Evolutionary conservation across 139 green algal genomes (phyloP).

Genomic region (Mychonastes homosphaera): DNA sequence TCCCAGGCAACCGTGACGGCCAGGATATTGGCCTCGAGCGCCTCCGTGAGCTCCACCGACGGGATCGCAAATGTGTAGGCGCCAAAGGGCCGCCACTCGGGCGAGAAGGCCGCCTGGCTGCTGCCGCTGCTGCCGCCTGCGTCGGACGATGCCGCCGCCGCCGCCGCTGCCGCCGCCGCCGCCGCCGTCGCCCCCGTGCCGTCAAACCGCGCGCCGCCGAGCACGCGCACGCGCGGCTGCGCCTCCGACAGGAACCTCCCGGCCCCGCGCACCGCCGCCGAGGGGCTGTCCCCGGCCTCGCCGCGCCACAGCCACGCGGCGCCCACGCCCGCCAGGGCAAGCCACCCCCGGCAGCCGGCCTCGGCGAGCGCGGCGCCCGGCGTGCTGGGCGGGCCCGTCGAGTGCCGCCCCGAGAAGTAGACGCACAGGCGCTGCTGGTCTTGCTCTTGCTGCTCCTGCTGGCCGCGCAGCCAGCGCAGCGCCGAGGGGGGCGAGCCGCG

Average conservation of each 20-base stretch:
- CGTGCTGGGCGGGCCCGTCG: constrained; percentile 56
- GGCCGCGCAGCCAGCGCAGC: constrained; percentile 34
- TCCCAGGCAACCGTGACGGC: constrained; percentile 68
- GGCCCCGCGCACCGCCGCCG: constrained; percentile 34
- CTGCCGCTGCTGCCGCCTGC: not conserved
- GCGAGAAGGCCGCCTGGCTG: not conserved
- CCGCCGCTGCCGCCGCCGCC: too few relatives aligned
- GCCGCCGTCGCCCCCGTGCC: not conserved
- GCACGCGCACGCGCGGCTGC: constrained; percentile 47
- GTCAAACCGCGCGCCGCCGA: constrained; percentile 67
- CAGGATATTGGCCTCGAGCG: constrained; percentile 31
- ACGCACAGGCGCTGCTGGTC: constrained; percentile 19
- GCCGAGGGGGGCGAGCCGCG: constrained; percentile 22
- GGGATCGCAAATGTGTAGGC: constrained; percentile 71
- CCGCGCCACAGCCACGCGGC: constrained; percentile 73
- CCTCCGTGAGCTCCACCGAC: constrained; percentile 58
- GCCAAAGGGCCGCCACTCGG: constrained; percentile 63
- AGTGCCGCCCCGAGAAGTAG: constrained; percentile 67
- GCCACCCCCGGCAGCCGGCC: constrained; percentile 26
- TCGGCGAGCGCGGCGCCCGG: constrained; percentile 35
- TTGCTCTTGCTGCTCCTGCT: constrained; percentile 7
- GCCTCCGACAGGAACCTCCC: constrained; percentile 50
- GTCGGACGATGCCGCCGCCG: too few relatives aligned
- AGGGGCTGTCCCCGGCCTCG: constrained; percentile 15
- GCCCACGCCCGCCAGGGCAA: constrained; percentile 50